Evolutionary conservation across 805 yeast species (phyloP).

Genomic region (Candida pini): DNA sequence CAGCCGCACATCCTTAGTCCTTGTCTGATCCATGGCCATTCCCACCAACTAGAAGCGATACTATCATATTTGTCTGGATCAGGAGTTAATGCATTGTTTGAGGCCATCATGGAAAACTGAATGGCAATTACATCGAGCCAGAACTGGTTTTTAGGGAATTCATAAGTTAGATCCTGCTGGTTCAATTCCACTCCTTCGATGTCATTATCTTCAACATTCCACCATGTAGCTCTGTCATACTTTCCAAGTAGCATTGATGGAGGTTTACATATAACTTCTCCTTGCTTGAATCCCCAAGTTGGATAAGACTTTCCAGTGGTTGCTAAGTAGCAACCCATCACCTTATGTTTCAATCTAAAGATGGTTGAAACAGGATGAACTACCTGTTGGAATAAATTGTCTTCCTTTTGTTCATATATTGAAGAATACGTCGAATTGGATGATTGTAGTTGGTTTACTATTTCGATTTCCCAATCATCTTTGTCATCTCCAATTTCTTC

Average conservation of each 20-base stretch:
- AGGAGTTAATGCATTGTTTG: slow-evolving; percentile 77
- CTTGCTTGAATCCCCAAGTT: slow-evolving; percentile 97
- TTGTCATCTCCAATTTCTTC: slow-evolving; percentile 58
- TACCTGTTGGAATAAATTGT: slow-evolving; percentile 36
- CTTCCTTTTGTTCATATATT: slow-evolving; percentile 25
- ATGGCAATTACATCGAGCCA: slow-evolving; percentile 64
- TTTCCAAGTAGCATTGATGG: slow-evolving; percentile 27
- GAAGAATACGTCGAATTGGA: slow-evolving; percentile 21
- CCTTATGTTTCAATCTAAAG: slow-evolving; percentile 66
- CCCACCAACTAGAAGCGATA: slow-evolving; percentile 74
- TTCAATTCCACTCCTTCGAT: slow-evolving; percentile 32
- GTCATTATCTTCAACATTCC: slow-evolving; percentile 69
- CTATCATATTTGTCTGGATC: slow-evolving; percentile 67
- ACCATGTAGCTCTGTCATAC: slow-evolving; percentile 62
- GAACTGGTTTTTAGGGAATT: slow-evolving; percentile 48
- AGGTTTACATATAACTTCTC: slow-evolving; percentile 70
- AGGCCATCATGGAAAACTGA: slow-evolving; percentile 77
- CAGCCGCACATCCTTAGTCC: slow-evolving; percentile 79
- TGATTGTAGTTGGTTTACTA: slow-evolving; percentile 47
- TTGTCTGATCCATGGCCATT: slow-evolving; percentile 67
- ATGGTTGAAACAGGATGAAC: slow-evolving; percentile 82
- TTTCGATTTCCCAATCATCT: slow-evolving; percentile 75
- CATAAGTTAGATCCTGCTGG: slow-evolving; percentile 29
- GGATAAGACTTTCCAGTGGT: slow-evolving; percentile 81
- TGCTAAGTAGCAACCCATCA: slow-evolving; percentile 76